Evolutionary conservation across 495 filamentous ascomycete species (phyloP), one percentile per base, ranked within the genome.

Genomic region (Tuber borchii): DNA sequence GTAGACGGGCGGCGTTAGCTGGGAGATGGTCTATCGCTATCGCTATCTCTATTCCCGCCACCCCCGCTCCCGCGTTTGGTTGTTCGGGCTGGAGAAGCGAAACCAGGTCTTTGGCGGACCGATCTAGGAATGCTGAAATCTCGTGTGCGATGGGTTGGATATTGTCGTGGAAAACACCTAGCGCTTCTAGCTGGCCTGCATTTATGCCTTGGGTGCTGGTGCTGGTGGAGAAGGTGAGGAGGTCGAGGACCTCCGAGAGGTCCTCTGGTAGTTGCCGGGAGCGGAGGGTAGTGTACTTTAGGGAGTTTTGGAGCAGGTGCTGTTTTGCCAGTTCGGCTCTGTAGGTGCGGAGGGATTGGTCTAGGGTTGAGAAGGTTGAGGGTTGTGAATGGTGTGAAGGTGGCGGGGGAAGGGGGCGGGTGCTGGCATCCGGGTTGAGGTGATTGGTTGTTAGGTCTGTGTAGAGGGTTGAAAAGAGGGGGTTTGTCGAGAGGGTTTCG

Each of bases 261-360:
- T 83, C 81, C 4, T 83, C 81, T 19, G 81, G 79, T 2, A 83
- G 70, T 10, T 43, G 44, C 42, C 56, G 68, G 31, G 73, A 40
- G 1, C 74, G 76, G 1, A 70, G 70, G n/a, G 81, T 83, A 44
- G 78, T 70, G 7, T 71, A 31, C 48, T 74, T 51, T 2, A 83
- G 73, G 44, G 80, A 78, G 20, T 76, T 51, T 43, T 79, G 81
- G 22, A 83, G 48, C 6, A 83, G 73, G 42, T 83, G 74, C 0
- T 78, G 72, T 69, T 82, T 82, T 19, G 81, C 81, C 12, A 83
- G 78, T 45, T 83, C 81, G 39, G 81, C 81, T 42, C 81, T 74
- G 69, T 83, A 77, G 2, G 81, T 83, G 31, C 81, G 74, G n/a
- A 83, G 81, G 65, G 80, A 79, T 73, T 82, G 56, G 1, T 65